phyloP scores from a whole-genome alignment of 192 early-diverging fungal genomes.

The Phlyctochytrium bullatum region DNA sequence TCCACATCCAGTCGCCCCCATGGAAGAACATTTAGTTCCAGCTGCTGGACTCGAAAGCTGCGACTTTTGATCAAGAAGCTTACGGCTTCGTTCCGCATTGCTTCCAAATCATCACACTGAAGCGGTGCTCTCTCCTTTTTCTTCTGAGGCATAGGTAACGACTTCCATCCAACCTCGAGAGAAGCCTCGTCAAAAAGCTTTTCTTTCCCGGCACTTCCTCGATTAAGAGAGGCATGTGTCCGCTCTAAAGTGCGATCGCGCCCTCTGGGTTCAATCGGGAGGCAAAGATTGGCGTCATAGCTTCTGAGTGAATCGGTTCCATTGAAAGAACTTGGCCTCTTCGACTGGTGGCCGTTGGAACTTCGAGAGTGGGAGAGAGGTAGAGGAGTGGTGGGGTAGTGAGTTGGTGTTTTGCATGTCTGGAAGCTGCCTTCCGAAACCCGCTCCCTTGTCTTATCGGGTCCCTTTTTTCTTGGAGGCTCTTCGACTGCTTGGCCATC shows the following conservation, averaged over 20 bases:
- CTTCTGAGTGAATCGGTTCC: not conserved
- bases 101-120: too few relatives aligned
- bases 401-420: too few relatives aligned
- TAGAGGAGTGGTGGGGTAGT: too few relatives aligned
- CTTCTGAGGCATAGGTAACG: not conserved
- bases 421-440: too few relatives aligned
- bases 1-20: too few relatives aligned
- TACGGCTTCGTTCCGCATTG: not conserved
- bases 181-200: not conserved
- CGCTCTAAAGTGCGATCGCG: not conserved
- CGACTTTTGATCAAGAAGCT: not conserved
- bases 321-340: not conserved
- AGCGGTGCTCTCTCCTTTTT: too few relatives aligned
- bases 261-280: not conserved
- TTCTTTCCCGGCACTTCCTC: not conserved
- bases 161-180: not conserved
- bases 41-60: not conserved
- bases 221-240: not conserved
- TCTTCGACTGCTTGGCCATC: too few relatives aligned
- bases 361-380: too few relatives aligned
- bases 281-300: not conserved
- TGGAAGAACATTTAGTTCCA: too few relatives aligned
- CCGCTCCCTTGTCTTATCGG: too few relatives aligned
- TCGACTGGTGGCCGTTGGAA: too few relatives aligned
- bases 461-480: too few relatives aligned